Conservation (phyloP, 768 basidiomycete genomes). For the Daedalea quercina region DNA sequence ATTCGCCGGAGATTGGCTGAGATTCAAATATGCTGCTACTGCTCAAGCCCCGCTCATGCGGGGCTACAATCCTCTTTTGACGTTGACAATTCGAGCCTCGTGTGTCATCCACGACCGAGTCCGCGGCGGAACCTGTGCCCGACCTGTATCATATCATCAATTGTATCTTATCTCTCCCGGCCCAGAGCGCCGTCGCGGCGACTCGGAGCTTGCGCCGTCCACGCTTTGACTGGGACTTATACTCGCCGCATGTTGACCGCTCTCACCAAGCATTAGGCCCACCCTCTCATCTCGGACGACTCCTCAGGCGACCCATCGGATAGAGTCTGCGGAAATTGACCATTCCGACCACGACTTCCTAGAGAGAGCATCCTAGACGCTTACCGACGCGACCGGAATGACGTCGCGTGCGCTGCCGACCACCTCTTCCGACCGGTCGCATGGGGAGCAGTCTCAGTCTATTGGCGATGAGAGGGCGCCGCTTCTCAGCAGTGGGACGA, state of each 20-base stretch:
- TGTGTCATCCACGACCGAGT: too few species aligned
- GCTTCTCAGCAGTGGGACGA: conserved; percentile 20
- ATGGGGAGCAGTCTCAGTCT: not conserved
- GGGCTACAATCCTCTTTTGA: too few species aligned
- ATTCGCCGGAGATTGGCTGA: too few species aligned
- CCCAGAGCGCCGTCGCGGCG: not conserved
- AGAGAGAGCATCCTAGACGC: not conserved
- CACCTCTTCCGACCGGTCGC: not conserved
- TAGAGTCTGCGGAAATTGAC: not conserved
- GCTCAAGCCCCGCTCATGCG: too few species aligned
- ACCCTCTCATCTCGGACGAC: conserved; percentile 9
- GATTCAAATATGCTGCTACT: too few species aligned
- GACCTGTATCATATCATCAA: not conserved
- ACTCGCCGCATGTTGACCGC: conserved; percentile 3
- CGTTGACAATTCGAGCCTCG: too few species aligned
- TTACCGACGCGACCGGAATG: not conserved
- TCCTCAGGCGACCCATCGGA: conserved; percentile 12
- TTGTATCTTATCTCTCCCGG: not conserved
- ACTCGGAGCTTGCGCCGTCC: not conserved
- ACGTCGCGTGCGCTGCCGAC: not conserved
- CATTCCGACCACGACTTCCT: not conserved
- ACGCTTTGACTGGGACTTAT: not conserved
- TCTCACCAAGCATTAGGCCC: conserved; percentile 1
- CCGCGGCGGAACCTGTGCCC: too few species aligned
- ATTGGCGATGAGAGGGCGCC: conserved; percentile 24